Evolutionary conservation across 2,329 filamentous ascomycete species (phyloP).

Genomic region (Botrytis byssoidea): DNA sequence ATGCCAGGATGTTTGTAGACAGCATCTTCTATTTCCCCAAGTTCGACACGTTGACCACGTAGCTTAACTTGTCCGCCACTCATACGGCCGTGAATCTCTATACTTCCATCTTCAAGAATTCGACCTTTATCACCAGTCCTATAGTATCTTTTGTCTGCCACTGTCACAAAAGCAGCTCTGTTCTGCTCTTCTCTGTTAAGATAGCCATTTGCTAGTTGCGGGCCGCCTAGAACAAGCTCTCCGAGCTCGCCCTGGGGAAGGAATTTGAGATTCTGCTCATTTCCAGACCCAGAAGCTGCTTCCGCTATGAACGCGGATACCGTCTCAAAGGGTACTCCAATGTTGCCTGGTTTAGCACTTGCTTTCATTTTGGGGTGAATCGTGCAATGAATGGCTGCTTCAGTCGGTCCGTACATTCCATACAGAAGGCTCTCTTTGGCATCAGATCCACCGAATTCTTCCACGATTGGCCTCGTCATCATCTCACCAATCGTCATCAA

Average conservation of each 20-base stretch:
- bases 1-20: conserved; percentile 60
- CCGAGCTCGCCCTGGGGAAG: conserved; percentile 38
- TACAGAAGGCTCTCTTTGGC: conserved; percentile 63
- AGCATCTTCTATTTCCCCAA: conserved; percentile 75
- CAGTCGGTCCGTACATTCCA: conserved; percentile 93
- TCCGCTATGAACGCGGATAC: conserved; percentile 48
- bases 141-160: conserved; percentile 66
- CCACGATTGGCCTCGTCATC: conserved; percentile 73
- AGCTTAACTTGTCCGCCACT: conserved; percentile 81
- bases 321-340: conserved; percentile 76
- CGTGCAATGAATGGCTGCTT: conserved; percentile 89
- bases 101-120: conserved; percentile 61
- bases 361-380: conserved; percentile 62
- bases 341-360: conserved; percentile 60
- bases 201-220: conserved; percentile 77
- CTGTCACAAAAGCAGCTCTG: conserved; percentile 64
- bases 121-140: conserved; percentile 81
- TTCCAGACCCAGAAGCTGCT: conserved; percentile 24
- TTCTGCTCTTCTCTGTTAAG: conserved; percentile 80
- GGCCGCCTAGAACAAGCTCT: conserved; percentile 78
- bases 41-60: conserved; percentile 77
- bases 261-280: conserved; percentile 30
- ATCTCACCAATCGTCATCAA: conserved; percentile 91
- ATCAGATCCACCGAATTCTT: conserved; percentile 66
- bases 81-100: conserved; percentile 84